phyloP scores from a whole-genome alignment of 2,329 filamentous ascomycete genomes.

The Xylariaceae sp. region DNA sequence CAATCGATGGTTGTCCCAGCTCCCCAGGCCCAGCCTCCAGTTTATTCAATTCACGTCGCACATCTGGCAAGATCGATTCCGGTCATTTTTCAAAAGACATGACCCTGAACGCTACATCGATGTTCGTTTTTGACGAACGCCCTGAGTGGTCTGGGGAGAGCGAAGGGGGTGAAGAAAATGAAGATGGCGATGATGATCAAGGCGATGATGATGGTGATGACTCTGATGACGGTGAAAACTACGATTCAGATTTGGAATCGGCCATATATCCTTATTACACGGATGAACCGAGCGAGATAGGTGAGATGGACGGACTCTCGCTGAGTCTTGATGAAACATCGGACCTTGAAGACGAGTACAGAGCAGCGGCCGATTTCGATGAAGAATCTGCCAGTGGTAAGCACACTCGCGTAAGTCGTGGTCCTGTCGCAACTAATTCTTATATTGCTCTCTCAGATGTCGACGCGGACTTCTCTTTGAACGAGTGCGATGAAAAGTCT shows the following conservation, averaged over 20 bases:
- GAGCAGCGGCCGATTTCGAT: slow-evolving; percentile 4
- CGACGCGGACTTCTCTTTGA: background rate
- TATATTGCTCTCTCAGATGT: background rate
- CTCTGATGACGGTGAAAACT: slow-evolving; percentile 6
- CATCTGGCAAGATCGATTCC: background rate
- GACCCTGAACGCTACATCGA: too few relatives aligned
- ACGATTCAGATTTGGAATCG: background rate
- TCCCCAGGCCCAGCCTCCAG: background rate
- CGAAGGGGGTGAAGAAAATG: too few relatives aligned
- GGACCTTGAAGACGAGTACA: slow-evolving; percentile 8
- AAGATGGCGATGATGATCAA: background rate
- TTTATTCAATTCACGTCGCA: background rate
- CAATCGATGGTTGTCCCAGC: background rate
- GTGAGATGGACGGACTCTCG: background rate
- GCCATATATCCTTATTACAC: slow-evolving; percentile 2
- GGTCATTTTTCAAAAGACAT: too few relatives aligned
- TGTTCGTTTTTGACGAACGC: too few relatives aligned
- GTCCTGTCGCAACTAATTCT: background rate
- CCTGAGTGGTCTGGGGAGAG: too few relatives aligned
- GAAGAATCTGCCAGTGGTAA: slow-evolving; percentile 19
- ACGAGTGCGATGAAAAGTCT: background rate
- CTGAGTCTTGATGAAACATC: slow-evolving; percentile 5
- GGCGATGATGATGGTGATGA: background rate
- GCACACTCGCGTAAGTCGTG: background rate
- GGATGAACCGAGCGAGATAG: slow-evolving; percentile 7